phyloP scores from a whole-genome alignment of 202 grass and related monocot genomes.

The Zoysia matrella region DNA sequence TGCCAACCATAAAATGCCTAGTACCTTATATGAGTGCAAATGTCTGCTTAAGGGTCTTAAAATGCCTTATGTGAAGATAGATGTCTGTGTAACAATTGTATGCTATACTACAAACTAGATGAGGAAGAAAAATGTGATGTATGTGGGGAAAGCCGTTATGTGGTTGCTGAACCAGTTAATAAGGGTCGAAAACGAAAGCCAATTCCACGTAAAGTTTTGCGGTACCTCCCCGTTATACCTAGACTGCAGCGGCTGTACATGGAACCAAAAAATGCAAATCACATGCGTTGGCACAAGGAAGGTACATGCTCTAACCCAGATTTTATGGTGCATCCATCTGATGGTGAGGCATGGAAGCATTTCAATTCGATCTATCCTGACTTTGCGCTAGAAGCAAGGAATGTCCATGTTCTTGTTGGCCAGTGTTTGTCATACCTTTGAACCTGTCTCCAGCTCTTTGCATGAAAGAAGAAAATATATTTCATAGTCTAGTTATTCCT shows the following conservation, averaged over 20 bases:
- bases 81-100: slow-evolving; percentile 28
- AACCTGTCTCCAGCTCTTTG: slow-evolving; percentile 21
- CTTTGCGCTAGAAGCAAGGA: slow-evolving; percentile 21
- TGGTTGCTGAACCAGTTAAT: too few species aligned
- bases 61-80: slow-evolving; percentile 22
- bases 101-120: slow-evolving; percentile 36
- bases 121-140: slow-evolving; percentile 9
- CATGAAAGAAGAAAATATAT: slow-evolving; percentile 11
- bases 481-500: neutral
- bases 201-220: too few species aligned
- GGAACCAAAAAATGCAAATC: neutral
- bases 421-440: slow-evolving; percentile 37
- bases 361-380: neutral
- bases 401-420: slow-evolving; percentile 36
- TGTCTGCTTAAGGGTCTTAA: neutral
- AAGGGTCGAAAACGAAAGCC: too few species aligned
- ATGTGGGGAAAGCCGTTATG: too few species aligned
- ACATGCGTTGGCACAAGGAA: slow-evolving; percentile 32
- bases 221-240: too few species aligned
- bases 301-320: neutral
- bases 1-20: neutral
- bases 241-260: neutral
- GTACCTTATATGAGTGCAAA: neutral
- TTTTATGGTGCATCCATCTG: slow-evolving; percentile 22
- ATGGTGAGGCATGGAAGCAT: slow-evolving; percentile 20